Evolutionary conservation across 352 stramenopile genomes (phyloP), one percentile per base, ranked within the genome.

Genomic region (Phytophthora cryptogea): DNA sequence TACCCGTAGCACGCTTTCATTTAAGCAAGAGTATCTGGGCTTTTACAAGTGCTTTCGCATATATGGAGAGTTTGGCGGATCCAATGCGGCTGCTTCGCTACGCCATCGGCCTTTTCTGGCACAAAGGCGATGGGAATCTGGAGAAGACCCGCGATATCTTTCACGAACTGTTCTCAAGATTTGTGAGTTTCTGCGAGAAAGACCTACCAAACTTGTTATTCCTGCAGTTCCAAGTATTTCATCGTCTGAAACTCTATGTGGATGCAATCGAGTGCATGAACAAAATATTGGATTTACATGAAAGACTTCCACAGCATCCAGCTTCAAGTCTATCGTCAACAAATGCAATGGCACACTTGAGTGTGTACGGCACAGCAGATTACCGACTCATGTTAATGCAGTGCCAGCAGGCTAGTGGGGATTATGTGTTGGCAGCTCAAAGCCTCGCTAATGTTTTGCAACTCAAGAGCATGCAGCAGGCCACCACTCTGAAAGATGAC

Each of bases 341-440:
- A 16, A 50, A 52, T 14, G n/a, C 33, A 40, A 42, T 53, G 35
- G 5, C 28, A 30, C 56, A 61, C 2, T 56, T 44, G 42, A 16
- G 30, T 10, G 31, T 50, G 0, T 91, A 88, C 36, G 72, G 87
- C 16, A 28, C 47, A 0, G 45, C 26, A 0, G 79, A 91, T 45
- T 89, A 88, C 44, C 53, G 72, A 6, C 49, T 91, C 46, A 89
- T 91, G 77, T 36, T 88, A 23, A 76, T 88, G 75, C 73, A 87
- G 36, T 83, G 76, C 30, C 82, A 89, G 37, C 79, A 91, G 40
- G 64, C 63, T 4, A 81, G 70, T 36, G 78, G 79, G 0, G 78
- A 91, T 45, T 87, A 78, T 46, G 37, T 83, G 4, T 60, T 72
- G n/a, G 78, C 82, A 28, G 77, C 79, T 1, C 47, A 68, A 27